Evolutionary conservation across 306 rosid genomes (phyloP).

Genomic region (Citrullus amarus): DNA sequence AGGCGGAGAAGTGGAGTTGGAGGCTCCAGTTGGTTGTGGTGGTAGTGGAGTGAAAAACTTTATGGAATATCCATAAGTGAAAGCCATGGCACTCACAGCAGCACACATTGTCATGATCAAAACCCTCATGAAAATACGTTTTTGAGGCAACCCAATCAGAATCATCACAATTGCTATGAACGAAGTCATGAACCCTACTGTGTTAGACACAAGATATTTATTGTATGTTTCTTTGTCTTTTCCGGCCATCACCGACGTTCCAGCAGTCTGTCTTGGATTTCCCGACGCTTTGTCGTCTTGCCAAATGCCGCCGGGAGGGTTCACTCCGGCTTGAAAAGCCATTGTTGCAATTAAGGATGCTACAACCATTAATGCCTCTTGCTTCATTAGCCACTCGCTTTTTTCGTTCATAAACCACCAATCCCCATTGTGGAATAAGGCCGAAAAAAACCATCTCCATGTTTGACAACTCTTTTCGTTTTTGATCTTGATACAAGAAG

Average conservation of each 20-base stretch:
- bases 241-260: not conserved
- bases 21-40: not conserved
- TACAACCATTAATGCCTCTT: slow-evolving; percentile 21
- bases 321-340: slow-evolving; percentile 23
- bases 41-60: not conserved
- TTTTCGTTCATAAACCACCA: not conserved
- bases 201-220: not conserved
- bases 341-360: slow-evolving; percentile 27
- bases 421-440: not conserved
- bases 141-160: not conserved
- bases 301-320: slow-evolving; percentile 28
- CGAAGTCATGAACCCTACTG: not conserved
- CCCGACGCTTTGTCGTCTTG: not conserved
- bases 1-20: not conserved
- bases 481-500: not conserved
- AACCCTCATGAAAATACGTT: not conserved
- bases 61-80: not conserved
- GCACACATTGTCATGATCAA: not conserved
- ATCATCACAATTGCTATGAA: not conserved
- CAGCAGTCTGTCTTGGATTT: not conserved
- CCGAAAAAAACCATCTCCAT: not conserved
- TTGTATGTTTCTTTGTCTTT: not conserved
- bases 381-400: slow-evolving; percentile 9
- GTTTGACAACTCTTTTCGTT: not conserved
- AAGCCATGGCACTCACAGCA: not conserved